Percentiles rank a stretch among this genome's conserved stretches.
phyloP scores from a whole-genome alignment of 352 stramenopile genomes.

The Phytophthora ohioensis region DNA sequence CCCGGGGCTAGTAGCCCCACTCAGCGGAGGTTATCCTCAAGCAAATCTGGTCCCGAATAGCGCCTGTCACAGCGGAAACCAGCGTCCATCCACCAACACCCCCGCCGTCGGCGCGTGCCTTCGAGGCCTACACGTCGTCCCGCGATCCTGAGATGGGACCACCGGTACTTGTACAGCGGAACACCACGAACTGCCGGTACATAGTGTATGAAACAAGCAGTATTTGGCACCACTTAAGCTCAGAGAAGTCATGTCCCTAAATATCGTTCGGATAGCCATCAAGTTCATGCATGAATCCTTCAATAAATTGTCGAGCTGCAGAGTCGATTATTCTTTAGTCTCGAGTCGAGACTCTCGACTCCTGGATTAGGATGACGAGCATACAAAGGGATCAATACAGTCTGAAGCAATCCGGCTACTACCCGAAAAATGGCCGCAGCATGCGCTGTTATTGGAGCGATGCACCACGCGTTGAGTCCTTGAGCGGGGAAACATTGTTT shows the following conservation, averaged over 20 bases:
- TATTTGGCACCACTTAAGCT: too few species aligned
- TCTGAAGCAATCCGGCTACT: not conserved
- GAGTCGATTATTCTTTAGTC: too few species aligned
- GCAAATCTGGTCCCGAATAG: constrained; percentile 10
- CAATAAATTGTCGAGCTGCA: too few species aligned
- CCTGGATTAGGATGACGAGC: not conserved
- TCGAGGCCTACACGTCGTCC: not conserved
- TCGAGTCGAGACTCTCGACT: too few species aligned
- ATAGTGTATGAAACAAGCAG: too few species aligned
- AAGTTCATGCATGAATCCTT: too few species aligned
- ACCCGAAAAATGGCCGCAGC: too few species aligned
- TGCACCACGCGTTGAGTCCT: not conserved
- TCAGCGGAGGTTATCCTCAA: not conserved
- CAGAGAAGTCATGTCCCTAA: too few species aligned
- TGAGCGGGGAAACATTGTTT: not conserved
- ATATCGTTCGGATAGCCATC: too few species aligned
- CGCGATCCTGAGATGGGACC: constrained; percentile 21
- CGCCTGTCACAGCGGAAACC: constrained; percentile 23
- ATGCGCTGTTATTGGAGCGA: constrained; percentile 3
- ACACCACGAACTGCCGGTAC: too few species aligned
- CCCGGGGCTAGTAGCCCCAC: too few species aligned
- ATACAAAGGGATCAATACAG: not conserved
- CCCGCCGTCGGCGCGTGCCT: constrained; percentile 12
- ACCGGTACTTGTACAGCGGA: not conserved
- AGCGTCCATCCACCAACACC: constrained; percentile 1